Conservation (phyloP, 495 filamentous ascomycete genomes). For the Penicillium cosmopolitanum region DNA sequence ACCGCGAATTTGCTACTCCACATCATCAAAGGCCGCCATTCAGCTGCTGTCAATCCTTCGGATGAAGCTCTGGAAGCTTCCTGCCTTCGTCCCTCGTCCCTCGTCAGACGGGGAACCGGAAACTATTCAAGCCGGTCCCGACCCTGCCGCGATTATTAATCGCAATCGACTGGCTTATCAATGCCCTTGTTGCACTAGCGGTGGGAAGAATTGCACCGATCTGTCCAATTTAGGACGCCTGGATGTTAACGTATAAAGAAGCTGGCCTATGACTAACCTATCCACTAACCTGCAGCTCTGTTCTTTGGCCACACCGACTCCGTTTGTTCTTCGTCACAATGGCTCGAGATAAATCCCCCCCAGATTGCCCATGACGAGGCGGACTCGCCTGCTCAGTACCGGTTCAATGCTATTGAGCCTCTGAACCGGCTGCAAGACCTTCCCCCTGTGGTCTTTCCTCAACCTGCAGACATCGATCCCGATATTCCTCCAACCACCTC, state of each 20-base stretch:
- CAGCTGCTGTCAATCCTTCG: no score
- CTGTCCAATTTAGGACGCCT: conserved; percentile 8
- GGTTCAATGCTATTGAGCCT: conserved; percentile 26
- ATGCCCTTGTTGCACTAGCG: conserved; percentile 14
- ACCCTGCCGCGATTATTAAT: conserved; percentile 30
- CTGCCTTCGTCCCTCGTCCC: not conserved
- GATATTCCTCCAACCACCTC: conserved; percentile 24
- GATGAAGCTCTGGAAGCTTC: conserved; percentile 8
- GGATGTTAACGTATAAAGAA: no score
- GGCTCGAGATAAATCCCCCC: not conserved
- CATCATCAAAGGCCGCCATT: not conserved
- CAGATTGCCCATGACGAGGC: conserved; percentile 10
- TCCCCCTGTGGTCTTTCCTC: conserved; percentile 5
- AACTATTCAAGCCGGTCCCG: conserved; percentile 6
- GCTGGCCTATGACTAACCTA: no score
- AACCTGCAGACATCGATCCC: conserved; percentile 10
- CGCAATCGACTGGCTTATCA: conserved; percentile 4
- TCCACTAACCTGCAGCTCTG: no score
- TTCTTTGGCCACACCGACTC: not conserved
- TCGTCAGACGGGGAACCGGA: not conserved
- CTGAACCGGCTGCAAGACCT: conserved; percentile 19
- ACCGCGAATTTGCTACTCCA: no score
- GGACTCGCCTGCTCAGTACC: conserved; percentile 4
- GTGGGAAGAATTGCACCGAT: conserved; percentile 11
- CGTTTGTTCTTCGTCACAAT: conserved; percentile 8